A percentile compares a stretch with the other conserved stretches of the same genome.
These are phyloP conservation scores for Penicillium rolfsii DNA, from an alignment of 2,329 filamentous ascomycete genomes.

Conservation along the genomic window DNA sequence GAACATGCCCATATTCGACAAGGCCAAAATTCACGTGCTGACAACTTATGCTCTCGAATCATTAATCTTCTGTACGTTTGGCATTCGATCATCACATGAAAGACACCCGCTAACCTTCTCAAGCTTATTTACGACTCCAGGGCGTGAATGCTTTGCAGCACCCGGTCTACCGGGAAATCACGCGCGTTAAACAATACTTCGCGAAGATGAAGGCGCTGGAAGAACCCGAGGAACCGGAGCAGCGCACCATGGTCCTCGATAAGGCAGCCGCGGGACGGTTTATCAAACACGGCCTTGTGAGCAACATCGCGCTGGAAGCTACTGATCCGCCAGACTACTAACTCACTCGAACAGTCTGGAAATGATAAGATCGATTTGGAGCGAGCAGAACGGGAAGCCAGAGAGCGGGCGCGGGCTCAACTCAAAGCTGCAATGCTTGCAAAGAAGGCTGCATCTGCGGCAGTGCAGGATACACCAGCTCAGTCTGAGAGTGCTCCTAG, in stretches of 20 bases:
- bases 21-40: conserved; percentile 90
- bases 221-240: conserved; percentile 59
- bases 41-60: conserved; percentile 89
- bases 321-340: conserved; percentile 14
- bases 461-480: conserved; percentile 22
- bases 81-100: not conserved
- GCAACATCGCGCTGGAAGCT: conserved; percentile 27
- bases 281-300: conserved; percentile 76
- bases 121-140: conserved; percentile 76
- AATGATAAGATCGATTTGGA: conserved; percentile 57
- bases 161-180: conserved; percentile 81
- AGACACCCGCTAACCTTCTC: conserved; percentile 2
- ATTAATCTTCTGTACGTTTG: conserved; percentile 73
- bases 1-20: conserved; percentile 88
- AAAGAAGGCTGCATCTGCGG: conserved; percentile 40
- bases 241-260: conserved; percentile 65
- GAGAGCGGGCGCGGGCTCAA: conserved; percentile 55
- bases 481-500: conserved; percentile 19
- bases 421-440: conserved; percentile 51
- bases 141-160: conserved; percentile 82
- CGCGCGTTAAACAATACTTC: conserved; percentile 87
- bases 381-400: conserved; percentile 54
- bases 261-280: conserved; percentile 79
- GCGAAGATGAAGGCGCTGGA: conserved; percentile 84
- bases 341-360: conserved; percentile 41